Conservation (phyloP, 2,329 filamentous ascomycete genomes). For the Talaromyces rugulosus region DNA sequence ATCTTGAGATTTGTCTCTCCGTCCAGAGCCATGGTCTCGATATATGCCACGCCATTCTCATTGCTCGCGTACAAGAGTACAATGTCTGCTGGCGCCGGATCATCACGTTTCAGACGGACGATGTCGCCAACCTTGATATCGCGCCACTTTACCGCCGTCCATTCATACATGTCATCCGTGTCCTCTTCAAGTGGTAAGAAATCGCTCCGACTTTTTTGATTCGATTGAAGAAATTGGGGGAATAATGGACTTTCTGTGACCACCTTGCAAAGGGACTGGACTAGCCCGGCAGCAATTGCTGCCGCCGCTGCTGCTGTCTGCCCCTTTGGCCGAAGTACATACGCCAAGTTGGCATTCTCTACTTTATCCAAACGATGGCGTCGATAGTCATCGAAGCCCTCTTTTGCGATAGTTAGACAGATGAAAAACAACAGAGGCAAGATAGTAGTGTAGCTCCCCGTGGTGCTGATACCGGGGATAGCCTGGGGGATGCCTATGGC, state of each 20-base stretch:
- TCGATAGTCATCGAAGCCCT: slow-evolving; percentile 78
- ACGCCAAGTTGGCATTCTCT: slow-evolving; percentile 64
- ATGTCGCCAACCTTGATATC: slow-evolving; percentile 71
- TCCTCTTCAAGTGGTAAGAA: background rate
- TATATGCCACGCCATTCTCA: slow-evolving; percentile 52
- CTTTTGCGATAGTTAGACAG: slow-evolving; percentile 74
- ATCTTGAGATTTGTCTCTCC: slow-evolving; percentile 53
- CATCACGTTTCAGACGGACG: slow-evolving; percentile 64
- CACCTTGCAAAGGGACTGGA: slow-evolving; percentile 49
- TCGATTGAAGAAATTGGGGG: too few species aligned
- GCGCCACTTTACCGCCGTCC: slow-evolving; percentile 66
- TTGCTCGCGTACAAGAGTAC: slow-evolving; percentile 61
- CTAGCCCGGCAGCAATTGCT: slow-evolving; percentile 15
- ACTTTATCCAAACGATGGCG: slow-evolving; percentile 72
- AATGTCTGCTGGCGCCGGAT: slow-evolving; percentile 69
- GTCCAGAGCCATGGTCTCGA: slow-evolving; percentile 53
- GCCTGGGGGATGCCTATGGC: slow-evolving; percentile 76
- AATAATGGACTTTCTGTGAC: too few species aligned
- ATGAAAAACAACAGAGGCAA: slow-evolving; percentile 73
- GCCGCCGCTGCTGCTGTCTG: too few species aligned
- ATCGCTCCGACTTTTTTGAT: too few species aligned
- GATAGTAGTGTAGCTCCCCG: slow-evolving; percentile 80
- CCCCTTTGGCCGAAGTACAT: too few species aligned
- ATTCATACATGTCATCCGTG: slow-evolving; percentile 28
- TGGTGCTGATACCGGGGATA: slow-evolving; percentile 79